phyloP scores from a whole-genome alignment of 176 grass and related monocot species.

The Carex scoparia region DNA sequence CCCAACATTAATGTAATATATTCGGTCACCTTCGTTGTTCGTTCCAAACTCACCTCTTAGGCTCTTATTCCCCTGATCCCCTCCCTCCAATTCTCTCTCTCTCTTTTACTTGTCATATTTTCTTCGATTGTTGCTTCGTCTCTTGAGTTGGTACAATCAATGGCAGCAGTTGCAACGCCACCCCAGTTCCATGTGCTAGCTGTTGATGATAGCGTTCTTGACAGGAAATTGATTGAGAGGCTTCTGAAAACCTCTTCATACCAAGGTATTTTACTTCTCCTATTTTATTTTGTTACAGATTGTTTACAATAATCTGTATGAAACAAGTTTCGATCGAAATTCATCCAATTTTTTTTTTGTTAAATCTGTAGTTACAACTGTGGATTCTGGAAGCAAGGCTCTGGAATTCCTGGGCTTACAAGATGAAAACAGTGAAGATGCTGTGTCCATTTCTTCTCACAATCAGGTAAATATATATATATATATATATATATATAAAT shows the following conservation, averaged over 20 bases:
- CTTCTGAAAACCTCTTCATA: slow-evolving; percentile 88
- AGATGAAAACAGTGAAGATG: slow-evolving; percentile 19
- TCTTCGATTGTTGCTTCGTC: background rate
- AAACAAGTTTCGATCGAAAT: background rate
- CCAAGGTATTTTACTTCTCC: slow-evolving; percentile 32
- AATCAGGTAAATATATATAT: slow-evolving; percentile 46
- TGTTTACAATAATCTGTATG: background rate
- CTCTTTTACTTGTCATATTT: slow-evolving; percentile 15
- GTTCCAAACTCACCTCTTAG: slow-evolving; percentile 18
- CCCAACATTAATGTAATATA: background rate
- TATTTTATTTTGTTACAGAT: background rate
- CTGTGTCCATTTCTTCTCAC: slow-evolving; percentile 27
- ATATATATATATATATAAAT: background rate
- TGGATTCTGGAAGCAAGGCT: slow-evolving; percentile 86
- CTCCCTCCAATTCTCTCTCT: background rate
- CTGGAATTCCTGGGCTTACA: slow-evolving; percentile 65
- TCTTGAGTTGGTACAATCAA: slow-evolving; percentile 23
- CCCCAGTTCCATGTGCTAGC: slow-evolving; percentile 70
- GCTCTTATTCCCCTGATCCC: no score
- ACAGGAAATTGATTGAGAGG: slow-evolving; percentile 86
- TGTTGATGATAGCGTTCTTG: slow-evolving; percentile 72
- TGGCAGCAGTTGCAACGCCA: slow-evolving; percentile 43
- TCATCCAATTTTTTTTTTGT: background rate
- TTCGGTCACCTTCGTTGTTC: slow-evolving; percentile 30
- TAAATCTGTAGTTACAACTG: slow-evolving; percentile 50